Evolutionary conservation across 495 filamentous ascomycete species (phyloP).

Genomic region (Articulospora tetracladia): DNA sequence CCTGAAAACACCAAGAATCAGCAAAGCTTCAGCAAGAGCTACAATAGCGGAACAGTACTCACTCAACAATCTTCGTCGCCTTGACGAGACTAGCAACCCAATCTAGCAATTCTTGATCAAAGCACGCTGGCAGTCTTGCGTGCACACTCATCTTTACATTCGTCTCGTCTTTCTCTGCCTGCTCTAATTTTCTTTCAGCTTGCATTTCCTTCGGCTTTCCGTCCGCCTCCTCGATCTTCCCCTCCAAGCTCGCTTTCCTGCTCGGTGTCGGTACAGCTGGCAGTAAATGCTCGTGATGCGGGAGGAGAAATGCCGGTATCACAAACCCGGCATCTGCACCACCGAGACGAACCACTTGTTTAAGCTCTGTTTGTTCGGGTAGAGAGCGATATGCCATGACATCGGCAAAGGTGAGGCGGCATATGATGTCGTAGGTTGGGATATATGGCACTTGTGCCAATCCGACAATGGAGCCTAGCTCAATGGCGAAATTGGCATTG

Average conservation of each 20-base stretch:
- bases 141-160: conserved; percentile 32
- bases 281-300: conserved; percentile 36
- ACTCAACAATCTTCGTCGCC: conserved; percentile 36
- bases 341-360: conserved; percentile 30
- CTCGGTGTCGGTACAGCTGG: conserved; percentile 22
- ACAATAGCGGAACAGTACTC: conserved; percentile 2
- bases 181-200: conserved; percentile 22
- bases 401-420: conserved; percentile 27
- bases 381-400: conserved; percentile 32
- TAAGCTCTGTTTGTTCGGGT: conserved; percentile 22
- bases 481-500: conserved; percentile 33
- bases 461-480: conserved; percentile 24
- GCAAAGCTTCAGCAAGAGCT: too few species aligned
- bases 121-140: conserved; percentile 29
- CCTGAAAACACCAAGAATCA: neutral
- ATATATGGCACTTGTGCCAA: conserved; percentile 30
- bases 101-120: conserved; percentile 34
- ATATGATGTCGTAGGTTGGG: conserved; percentile 28
- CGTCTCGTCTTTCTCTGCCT: conserved; percentile 29
- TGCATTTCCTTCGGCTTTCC: conserved; percentile 26
- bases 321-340: conserved; percentile 29
- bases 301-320: conserved; percentile 32
- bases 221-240: conserved; percentile 24
- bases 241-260: conserved; percentile 18
- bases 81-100: conserved; percentile 37